Percentiles rank a stretch among this genome's conserved stretches.
Evolutionary conservation across 495 filamentous ascomycete species (phyloP).

Genomic region (Penicillium samsonianum): DNA sequence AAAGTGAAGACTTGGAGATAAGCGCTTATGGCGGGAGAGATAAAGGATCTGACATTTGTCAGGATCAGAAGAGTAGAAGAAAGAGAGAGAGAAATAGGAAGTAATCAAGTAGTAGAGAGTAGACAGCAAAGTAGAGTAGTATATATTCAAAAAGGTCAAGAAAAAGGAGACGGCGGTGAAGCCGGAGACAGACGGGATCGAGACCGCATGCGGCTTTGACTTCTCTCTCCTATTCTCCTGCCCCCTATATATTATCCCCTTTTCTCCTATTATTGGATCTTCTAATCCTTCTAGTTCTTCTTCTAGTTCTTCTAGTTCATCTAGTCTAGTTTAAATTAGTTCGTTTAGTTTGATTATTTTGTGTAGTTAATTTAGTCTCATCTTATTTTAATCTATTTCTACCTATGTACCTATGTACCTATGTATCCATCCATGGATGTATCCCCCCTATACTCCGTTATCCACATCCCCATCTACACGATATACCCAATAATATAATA

Average conservation of each 20-base stretch:
- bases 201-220: constrained; percentile 25
- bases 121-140: neutral
- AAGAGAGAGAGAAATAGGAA: neutral
- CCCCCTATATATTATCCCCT: too few relatives aligned
- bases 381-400: neutral
- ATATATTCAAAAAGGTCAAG: neutral
- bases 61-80: neutral
- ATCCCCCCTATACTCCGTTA: too few relatives aligned
- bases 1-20: constrained; percentile 6
- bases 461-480: too few relatives aligned
- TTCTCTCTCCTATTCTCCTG: neutral
- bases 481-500: neutral
- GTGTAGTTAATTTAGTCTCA: neutral
- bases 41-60: neutral
- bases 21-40: constrained; percentile 12
- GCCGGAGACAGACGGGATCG: constrained; percentile 13
- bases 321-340: too few relatives aligned
- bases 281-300: neutral
- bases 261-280: neutral
- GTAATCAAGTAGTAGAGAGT: neutral
- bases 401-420: too few relatives aligned
- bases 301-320: neutral
- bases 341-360: too few relatives aligned
- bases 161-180: constrained; percentile 19
- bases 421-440: too few relatives aligned